These are phyloP conservation scores for Echria macrotheca DNA, from an alignment of 495 filamentous ascomycete genomes.

Conservation along the genomic window DNA sequence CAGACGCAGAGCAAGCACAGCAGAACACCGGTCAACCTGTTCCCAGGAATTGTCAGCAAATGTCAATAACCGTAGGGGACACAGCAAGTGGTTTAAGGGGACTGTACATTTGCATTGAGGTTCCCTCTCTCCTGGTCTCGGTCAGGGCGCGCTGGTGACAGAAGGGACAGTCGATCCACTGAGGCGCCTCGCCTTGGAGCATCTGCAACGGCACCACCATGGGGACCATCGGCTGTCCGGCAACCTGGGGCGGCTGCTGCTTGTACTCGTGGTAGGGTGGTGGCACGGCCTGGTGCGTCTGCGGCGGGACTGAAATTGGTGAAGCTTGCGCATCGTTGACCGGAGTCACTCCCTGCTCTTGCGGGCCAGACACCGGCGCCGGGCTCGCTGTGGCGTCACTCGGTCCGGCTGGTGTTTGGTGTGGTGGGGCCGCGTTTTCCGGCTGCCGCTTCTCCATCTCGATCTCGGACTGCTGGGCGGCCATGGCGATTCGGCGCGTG, in stretches of 20 bases:
- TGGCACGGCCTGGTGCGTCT: neutral
- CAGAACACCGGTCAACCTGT: slow-evolving; percentile 24
- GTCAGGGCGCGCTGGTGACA: slow-evolving; percentile 23
- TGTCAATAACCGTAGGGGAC: no score
- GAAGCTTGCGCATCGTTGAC: no score
- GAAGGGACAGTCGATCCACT: slow-evolving; percentile 32
- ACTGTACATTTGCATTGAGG: slow-evolving; percentile 27
- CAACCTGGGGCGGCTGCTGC: no score
- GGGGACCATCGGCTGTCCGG: neutral
- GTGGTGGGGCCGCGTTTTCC: neutral
- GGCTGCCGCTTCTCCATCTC: slow-evolving; percentile 1
- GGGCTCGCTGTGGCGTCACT: no score
- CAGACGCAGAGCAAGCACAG: slow-evolving; percentile 29
- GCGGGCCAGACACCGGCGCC: neutral
- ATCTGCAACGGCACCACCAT: slow-evolving; percentile 23
- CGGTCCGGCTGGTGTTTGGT: no score
- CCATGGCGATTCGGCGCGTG: neutral
- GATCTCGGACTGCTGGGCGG: neutral
- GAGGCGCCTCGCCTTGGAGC: slow-evolving; percentile 13
- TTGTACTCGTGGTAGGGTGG: neutral
- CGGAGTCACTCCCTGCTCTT: no score
- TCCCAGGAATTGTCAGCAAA: no score
- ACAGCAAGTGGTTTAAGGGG: neutral
- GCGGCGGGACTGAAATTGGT: no score
- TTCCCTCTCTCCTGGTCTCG: slow-evolving; percentile 17